Conservation (phyloP, 257 asterid genomes). For the Gentiana dahurica region DNA sequence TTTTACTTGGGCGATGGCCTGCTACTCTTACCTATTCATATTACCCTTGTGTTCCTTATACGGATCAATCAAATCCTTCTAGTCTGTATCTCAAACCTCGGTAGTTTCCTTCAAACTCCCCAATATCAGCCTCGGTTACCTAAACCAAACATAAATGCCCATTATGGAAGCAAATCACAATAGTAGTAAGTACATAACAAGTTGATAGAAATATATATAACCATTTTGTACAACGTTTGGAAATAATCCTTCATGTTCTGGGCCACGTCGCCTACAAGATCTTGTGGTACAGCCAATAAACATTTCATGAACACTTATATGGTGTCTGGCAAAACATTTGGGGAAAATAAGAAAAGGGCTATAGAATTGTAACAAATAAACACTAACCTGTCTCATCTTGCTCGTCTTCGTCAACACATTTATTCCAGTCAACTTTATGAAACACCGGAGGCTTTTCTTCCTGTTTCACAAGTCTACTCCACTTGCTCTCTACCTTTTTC, state of each 20-base stretch:
- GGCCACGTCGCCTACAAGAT: constrained; percentile 68
- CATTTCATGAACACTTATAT: no score
- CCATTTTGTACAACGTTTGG: constrained; percentile 76
- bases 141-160: constrained; percentile 12
- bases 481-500: no score
- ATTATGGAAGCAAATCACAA: background rate
- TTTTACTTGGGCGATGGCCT: no score
- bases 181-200: background rate
- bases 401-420: constrained; percentile 82
- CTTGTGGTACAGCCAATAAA: constrained; percentile 36
- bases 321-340: background rate
- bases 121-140: constrained; percentile 86
- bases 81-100: constrained; percentile 84
- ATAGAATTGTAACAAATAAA: no score
- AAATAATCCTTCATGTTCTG: constrained; percentile 72
- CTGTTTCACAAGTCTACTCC: constrained; percentile 54
- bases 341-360: no score
- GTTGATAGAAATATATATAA: constrained; percentile 9
- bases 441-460: constrained; percentile 48
- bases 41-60: constrained; percentile 65
- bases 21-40: constrained; percentile 55
- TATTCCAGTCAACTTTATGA: constrained; percentile 79
- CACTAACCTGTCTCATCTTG: constrained; percentile 36
- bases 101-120: constrained; percentile 82
- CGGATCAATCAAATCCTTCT: constrained; percentile 66